Percentiles rank a stretch among this genome's conserved stretches.
Conservation (phyloP, 768 basidiomycete genomes). For the Podaxis pistillaris region DNA sequence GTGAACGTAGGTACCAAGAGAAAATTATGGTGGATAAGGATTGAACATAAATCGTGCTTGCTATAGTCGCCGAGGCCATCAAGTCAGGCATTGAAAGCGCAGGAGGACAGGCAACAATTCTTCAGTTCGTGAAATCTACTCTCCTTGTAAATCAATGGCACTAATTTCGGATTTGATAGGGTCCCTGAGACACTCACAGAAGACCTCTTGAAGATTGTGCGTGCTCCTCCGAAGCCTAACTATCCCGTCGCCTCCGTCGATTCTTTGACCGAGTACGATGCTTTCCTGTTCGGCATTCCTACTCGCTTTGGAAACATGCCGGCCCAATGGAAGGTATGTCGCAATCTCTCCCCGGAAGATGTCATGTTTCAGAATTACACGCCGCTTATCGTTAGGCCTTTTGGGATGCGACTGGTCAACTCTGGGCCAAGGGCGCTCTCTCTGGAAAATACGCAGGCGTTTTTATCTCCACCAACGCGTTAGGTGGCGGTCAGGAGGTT, state of each 20-base stretch:
- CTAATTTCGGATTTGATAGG: constrained; percentile 32
- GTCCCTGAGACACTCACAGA: constrained; percentile 76
- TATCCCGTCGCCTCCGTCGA: constrained; percentile 66
- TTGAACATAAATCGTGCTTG: constrained; percentile 1
- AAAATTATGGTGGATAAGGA: neutral
- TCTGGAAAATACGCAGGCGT: constrained; percentile 67
- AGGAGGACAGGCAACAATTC: constrained; percentile 51
- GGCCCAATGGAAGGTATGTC: constrained; percentile 69
- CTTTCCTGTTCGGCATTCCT: constrained; percentile 72
- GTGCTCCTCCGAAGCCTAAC: constrained; percentile 67
- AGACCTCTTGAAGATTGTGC: constrained; percentile 66
- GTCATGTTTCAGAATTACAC: neutral
- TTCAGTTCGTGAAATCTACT: constrained; percentile 45
- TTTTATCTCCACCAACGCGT: constrained; percentile 66
- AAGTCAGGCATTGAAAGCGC: constrained; percentile 45
- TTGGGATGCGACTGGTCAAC: constrained; percentile 72
- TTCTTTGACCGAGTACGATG: constrained; percentile 60
- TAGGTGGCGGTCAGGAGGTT: constrained; percentile 70
- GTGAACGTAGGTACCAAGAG: constrained; percentile 45
- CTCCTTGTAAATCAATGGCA: neutral
- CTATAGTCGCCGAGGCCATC: constrained; percentile 57
- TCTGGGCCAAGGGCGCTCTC: constrained; percentile 57
- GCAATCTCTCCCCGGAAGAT: neutral
- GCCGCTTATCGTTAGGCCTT: constrained; percentile 45
- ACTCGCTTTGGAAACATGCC: constrained; percentile 83